Percentiles rank a stretch among this genome's conserved stretches.
Conservation (phyloP, 441 rosid genomes). For the Pelargonium fulgidum region DNA sequence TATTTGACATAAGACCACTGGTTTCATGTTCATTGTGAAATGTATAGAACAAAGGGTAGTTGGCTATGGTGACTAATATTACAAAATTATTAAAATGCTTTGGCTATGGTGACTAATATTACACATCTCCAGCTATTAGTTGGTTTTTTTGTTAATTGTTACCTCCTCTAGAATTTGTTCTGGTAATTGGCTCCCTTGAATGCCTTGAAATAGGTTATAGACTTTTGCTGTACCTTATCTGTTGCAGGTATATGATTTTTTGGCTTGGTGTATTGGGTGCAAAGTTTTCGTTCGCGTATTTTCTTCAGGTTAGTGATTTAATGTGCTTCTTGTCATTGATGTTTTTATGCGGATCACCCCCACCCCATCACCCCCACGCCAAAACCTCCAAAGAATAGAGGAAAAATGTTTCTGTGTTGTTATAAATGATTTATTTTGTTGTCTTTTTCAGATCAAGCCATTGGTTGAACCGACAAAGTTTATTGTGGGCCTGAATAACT, state of each 20-base stretch:
- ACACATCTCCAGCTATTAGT: too few relatives aligned
- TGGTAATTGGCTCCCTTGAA: background rate
- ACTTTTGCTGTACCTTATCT: conserved; percentile 3
- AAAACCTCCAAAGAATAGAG: background rate
- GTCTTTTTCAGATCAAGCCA: conserved; percentile 68
- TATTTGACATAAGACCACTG: too few relatives aligned
- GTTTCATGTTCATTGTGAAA: too few relatives aligned
- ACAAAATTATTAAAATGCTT: too few relatives aligned
- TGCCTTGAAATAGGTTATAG: background rate
- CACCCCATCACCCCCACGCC: background rate
- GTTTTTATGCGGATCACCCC: background rate
- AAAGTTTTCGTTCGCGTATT: conserved; percentile 90
- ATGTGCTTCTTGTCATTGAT: conserved; percentile 1
- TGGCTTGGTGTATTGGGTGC: conserved; percentile 80
- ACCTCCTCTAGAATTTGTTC: background rate
- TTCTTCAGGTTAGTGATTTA: conserved; percentile 61
- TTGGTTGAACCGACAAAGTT: conserved; percentile 70
- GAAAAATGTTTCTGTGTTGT: background rate
- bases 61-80: too few relatives aligned
- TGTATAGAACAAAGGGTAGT: too few relatives aligned
- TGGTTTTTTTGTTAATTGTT: too few relatives aligned
- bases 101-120: too few relatives aligned
- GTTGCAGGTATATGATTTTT: conserved; percentile 80
- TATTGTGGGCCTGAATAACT: conserved; percentile 40
- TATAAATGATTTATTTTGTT: conserved; percentile 19